These are phyloP conservation scores for Golubevia sp. DNA, from an alignment of 1,284 basidiomycete genomes.

Conservation along the genomic window DNA sequence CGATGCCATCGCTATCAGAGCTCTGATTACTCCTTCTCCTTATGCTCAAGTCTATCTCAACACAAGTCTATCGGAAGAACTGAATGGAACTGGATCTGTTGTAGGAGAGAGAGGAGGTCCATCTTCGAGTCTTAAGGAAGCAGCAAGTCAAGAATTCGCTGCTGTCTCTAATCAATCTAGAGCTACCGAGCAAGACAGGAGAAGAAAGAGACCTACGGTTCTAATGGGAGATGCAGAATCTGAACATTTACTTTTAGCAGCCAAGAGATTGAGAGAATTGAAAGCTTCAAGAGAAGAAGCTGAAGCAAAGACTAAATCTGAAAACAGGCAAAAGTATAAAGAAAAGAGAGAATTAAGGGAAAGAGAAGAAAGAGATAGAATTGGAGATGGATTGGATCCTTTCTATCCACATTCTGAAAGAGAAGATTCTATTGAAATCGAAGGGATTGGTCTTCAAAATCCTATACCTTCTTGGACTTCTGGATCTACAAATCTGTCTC, in stretches of 20 bases:
- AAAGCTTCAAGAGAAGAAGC: too few species aligned
- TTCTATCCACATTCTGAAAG: neutral
- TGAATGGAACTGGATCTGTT: too few species aligned
- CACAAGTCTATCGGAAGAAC: too few species aligned
- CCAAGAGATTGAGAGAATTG: constrained; percentile 22
- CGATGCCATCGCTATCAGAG: neutral
- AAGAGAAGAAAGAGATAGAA: neutral
- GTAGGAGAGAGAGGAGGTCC: too few species aligned
- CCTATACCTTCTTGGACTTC: neutral
- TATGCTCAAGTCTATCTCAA: neutral
- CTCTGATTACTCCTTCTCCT: neutral
- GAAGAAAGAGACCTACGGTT: constrained; percentile 17
- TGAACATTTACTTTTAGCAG: constrained; percentile 63
- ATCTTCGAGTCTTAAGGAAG: too few species aligned
- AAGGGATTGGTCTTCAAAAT: neutral
- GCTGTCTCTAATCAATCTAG: too few species aligned
- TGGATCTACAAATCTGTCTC: neutral
- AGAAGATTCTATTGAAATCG: too few species aligned
- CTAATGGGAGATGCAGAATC: constrained; percentile 63
- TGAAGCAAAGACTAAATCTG: too few species aligned
- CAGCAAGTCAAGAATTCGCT: too few species aligned
- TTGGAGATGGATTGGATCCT: neutral
- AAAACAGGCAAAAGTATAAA: too few species aligned
- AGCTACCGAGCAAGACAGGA: too few species aligned
- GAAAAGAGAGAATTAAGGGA: too few species aligned